Conservation (phyloP, 345 rosid genomes). For the Pugionium dolabratum region DNA sequence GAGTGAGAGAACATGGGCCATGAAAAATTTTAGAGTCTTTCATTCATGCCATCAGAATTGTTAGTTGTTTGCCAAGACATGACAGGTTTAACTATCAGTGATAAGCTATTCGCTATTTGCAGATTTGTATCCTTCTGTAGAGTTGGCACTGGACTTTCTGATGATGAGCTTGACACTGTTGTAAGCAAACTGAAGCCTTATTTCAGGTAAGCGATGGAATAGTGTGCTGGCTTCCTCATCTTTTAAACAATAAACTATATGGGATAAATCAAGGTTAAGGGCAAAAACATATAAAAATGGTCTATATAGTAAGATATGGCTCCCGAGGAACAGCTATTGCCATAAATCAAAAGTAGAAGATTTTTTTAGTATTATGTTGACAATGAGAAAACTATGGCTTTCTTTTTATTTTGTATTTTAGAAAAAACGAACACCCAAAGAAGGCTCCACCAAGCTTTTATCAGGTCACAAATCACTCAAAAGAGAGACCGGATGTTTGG, state of each 20-base stretch:
- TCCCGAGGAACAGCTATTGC: too few species aligned
- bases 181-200: conserved; percentile 84
- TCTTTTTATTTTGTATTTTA: conserved; percentile 29
- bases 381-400: neutral
- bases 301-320: too few species aligned
- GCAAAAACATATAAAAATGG: neutral
- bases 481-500: conserved; percentile 99
- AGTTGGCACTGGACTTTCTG: conserved; percentile 92
- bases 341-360: neutral
- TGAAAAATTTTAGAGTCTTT: neutral
- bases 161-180: conserved; percentile 80
- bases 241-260: neutral
- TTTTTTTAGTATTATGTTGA: neutral
- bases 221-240: conserved; percentile 11
- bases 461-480: conserved; percentile 79
- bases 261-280: conserved; percentile 6
- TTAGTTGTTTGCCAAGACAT: conserved; percentile 4
- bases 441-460: conserved; percentile 79
- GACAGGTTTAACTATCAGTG: conserved; percentile 4
- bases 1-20: conserved; percentile 3
- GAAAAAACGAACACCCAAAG: conserved; percentile 87
- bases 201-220: conserved; percentile 57
- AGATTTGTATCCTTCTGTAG: conserved; percentile 93
- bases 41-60: neutral
- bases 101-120: conserved; percentile 41